Evolutionary conservation across 78 protist genomes (phyloP), one percentile per base, ranked within the genome.

Genomic region (Parvularia atlantis): DNA sequence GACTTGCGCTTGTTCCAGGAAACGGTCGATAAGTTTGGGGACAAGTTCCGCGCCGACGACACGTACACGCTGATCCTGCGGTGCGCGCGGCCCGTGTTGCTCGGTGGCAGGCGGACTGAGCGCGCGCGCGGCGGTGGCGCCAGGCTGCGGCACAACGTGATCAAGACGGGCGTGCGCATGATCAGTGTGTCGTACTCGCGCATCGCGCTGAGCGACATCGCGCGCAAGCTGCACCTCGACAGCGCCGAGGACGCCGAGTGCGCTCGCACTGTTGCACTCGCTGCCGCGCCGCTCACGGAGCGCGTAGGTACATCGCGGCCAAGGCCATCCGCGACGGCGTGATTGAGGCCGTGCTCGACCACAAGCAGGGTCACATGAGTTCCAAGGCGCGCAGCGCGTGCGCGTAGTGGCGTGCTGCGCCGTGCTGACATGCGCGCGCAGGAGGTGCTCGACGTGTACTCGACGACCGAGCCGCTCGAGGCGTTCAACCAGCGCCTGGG

Each of bases 321-420:
- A 85, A 89, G 87, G 94, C 97, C n/a, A 88, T 92, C 35, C 79
- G 76, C 22, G 93, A 91, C 70, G 88, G 90, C n/a, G 92, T 90
- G 17, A 88, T 92, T 26, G 86, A 79, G 28, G 96, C 96, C 2
- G 20, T 65, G 20, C 72, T 93, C 64, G 85, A 91, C 75, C 97
- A 88, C 74, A 83, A 58, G 33, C 67, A 37, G 10, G 86, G 83
- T 7, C 66, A 30, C 56, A 61, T 93, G 5, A 69, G 57, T 30
- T 62, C 85, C n/a, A 87, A 71, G 44, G 71, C 50, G 50, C 69
- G 69, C 4, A 14, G 2, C 46, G 19, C 19, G 19, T 61, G 66
- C 1, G 36, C 24, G 2, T 10, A 6, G 19, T 20, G 2, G 26
- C 2, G 28, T 4, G 4, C 30, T 28, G 6, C 44, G 39, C 10